These are phyloP conservation scores for Corymbia citriodora DNA, from an alignment of 441 rosid genomes.

Conservation along the genomic window DNA sequence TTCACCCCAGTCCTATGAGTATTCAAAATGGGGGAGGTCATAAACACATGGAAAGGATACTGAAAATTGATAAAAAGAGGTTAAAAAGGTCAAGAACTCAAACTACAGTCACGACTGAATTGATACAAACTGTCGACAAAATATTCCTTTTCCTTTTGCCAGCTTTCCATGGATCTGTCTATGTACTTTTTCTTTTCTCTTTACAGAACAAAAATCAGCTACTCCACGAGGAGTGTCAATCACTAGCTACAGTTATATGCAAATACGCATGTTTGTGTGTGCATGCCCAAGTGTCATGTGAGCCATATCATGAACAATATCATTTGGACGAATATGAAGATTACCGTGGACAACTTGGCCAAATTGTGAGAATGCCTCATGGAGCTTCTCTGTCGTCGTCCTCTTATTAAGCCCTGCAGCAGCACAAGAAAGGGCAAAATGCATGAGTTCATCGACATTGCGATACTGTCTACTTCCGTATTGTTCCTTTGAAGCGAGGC, in stretches of 20 bases:
- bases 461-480: neutral
- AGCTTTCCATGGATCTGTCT: neutral
- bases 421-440: neutral
- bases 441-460: neutral
- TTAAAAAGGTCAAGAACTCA: neutral
- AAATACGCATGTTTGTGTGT: neutral
- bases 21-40: neutral
- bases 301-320: neutral
- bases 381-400: neutral
- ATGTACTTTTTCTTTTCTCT: neutral
- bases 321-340: neutral
- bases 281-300: neutral
- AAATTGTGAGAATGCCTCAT: neutral
- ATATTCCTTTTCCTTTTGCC: neutral
- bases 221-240: neutral
- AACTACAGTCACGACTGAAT: neutral
- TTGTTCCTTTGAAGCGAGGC: neutral
- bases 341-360: neutral
- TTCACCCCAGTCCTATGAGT: neutral
- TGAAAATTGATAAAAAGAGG: neutral
- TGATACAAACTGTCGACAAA: neutral
- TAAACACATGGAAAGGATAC: neutral
- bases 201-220: neutral
- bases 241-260: neutral
- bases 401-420: neutral